Conservation (phyloP, 1,284 basidiomycete species). For the Schizophyllum amplum region DNA sequence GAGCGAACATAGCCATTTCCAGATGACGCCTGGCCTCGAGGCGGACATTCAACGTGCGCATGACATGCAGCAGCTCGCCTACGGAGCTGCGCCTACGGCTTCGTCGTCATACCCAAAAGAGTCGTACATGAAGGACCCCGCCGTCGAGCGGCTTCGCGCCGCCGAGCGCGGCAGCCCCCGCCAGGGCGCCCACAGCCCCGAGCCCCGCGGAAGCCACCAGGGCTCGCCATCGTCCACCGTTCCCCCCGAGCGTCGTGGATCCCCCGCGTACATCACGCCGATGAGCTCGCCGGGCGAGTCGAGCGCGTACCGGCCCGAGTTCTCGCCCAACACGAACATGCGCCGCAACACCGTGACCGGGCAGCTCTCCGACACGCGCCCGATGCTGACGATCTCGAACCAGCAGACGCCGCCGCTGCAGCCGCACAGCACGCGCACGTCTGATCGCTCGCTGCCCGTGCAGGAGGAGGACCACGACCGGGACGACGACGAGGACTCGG, state of each 20-base stretch:
- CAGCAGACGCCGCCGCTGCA: constrained; percentile 50
- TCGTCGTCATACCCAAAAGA: constrained; percentile 21
- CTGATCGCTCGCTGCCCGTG: constrained; percentile 66
- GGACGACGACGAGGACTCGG: constrained; percentile 17
- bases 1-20: constrained; percentile 43
- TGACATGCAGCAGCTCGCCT: constrained; percentile 34
- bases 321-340: constrained; percentile 36
- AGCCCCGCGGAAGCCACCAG: constrained; percentile 41
- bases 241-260: constrained; percentile 45
- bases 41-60: constrained; percentile 57
- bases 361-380: constrained; percentile 28
- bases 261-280: constrained; percentile 45
- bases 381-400: constrained; percentile 37
- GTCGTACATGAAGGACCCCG: constrained; percentile 43
- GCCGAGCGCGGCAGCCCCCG: constrained; percentile 44
- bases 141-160: constrained; percentile 46
- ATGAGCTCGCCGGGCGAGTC: constrained; percentile 45
- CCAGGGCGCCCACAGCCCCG: neutral
- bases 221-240: constrained; percentile 37
- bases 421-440: constrained; percentile 43
- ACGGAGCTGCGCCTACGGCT: constrained; percentile 12
- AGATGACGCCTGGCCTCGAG: constrained; percentile 60
- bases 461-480: constrained; percentile 68
- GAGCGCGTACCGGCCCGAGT: constrained; percentile 36
- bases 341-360: constrained; percentile 18